Evolutionary conservation across 2,329 filamentous ascomycete genomes (phyloP).

Genomic region (Ustulina deusta): DNA sequence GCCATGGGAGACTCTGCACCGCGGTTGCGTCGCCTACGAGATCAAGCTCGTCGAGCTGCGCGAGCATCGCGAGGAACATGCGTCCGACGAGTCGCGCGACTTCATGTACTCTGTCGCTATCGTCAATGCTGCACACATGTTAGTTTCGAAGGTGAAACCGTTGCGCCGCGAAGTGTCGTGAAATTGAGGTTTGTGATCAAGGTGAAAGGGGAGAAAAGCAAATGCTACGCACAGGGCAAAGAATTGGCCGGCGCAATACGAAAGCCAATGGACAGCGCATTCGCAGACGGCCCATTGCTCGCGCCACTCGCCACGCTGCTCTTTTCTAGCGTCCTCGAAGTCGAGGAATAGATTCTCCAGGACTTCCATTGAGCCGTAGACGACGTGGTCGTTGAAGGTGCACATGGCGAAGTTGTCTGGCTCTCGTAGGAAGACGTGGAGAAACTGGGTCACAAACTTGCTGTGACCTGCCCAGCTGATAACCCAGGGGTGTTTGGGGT

Average conservation of each 20-base stretch:
- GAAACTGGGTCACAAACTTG: slow-evolving; percentile 45
- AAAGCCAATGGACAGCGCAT: slow-evolving; percentile 50
- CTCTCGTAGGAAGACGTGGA: slow-evolving; percentile 44
- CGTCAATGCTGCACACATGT: slow-evolving; percentile 45
- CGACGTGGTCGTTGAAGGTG: slow-evolving; percentile 57
- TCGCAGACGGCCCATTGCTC: slow-evolving; percentile 58
- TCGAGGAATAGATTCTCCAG: slow-evolving; percentile 58
- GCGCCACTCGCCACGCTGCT: slow-evolving; percentile 49
- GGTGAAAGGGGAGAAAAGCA: background rate
- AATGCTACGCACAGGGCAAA: slow-evolving; percentile 41
- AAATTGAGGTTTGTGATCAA: background rate
- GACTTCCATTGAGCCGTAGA: slow-evolving; percentile 57
- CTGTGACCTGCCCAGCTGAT: slow-evolving; percentile 48
- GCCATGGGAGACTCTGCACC: slow-evolving; percentile 56
- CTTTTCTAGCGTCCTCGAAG: slow-evolving; percentile 51
- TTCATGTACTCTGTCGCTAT: slow-evolving; percentile 43
- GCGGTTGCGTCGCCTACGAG: slow-evolving; percentile 53
- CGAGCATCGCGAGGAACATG: slow-evolving; percentile 57
- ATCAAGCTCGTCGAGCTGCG: slow-evolving; percentile 50
- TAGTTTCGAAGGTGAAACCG: background rate
- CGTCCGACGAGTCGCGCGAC: slow-evolving; percentile 46
- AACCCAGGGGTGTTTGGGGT: slow-evolving; percentile 52
- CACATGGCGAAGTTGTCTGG: slow-evolving; percentile 58
- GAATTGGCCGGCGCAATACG: slow-evolving; percentile 25
- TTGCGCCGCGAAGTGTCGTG: too few species aligned